These are phyloP conservation scores for Trypanosoma mega DNA, from an alignment of 208 protist genomes.

Conservation along the genomic window DNA sequence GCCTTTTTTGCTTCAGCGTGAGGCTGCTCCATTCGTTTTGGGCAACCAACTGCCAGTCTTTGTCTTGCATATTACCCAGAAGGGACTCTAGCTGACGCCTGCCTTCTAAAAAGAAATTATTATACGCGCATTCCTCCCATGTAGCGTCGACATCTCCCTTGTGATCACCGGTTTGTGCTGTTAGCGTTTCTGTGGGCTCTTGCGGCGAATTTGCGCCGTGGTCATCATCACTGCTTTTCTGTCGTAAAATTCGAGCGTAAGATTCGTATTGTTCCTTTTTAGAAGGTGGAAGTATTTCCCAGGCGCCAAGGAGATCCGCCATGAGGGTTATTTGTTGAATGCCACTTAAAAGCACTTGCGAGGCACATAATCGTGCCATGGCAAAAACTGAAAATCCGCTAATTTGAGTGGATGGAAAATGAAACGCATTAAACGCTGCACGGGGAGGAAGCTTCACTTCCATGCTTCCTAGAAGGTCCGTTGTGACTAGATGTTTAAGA, in stretches of 20 bases:
- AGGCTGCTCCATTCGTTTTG: constrained; percentile 62
- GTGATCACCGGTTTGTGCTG: not conserved
- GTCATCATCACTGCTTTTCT: constrained; percentile 2
- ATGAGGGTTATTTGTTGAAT: constrained; percentile 46
- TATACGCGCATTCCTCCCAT: constrained; percentile 12
- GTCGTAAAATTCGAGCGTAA: constrained; percentile 36
- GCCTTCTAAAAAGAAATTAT: not conserved
- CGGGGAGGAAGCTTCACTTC: constrained; percentile 30
- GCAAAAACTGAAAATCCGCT: constrained; percentile 73
- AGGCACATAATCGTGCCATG: constrained; percentile 51
- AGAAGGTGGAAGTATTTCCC: constrained; percentile 62
- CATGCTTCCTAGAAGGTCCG: constrained; percentile 54
- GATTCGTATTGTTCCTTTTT: constrained; percentile 50
- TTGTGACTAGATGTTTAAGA: constrained; percentile 56
- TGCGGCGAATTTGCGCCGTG: not conserved
- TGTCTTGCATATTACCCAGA: constrained; percentile 17
- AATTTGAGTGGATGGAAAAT: constrained; percentile 46
- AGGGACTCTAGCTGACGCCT: constrained; percentile 12
- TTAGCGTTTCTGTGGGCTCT: not conserved
- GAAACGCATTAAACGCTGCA: constrained; percentile 40
- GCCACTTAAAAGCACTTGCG: constrained; percentile 32
- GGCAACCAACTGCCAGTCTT: constrained; percentile 67
- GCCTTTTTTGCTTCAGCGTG: constrained; percentile 48
- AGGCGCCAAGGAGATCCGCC: constrained; percentile 65
- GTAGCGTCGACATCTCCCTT: constrained; percentile 5